Evolutionary conservation across 768 basidiomycete species (phyloP), one percentile per base, ranked within the genome.

Genomic region (Mycena albidolilacea): DNA sequence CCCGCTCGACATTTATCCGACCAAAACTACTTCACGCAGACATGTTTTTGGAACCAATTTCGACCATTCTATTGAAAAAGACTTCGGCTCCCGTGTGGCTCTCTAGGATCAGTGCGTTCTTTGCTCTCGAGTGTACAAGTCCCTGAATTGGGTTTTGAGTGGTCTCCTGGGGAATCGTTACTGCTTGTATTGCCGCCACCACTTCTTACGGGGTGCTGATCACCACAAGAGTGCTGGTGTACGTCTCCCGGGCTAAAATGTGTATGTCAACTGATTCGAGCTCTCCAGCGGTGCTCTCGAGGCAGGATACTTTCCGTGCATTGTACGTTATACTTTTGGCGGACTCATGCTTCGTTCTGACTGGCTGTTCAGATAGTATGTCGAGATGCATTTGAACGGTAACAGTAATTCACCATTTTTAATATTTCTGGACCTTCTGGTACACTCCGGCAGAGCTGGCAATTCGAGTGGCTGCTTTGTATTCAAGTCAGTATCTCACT

Each of bases 361-460:
- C 39, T 15, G 2, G 11, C 37, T 43, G 46, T 11, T 70, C 57
- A 70, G 69, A 65, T 70, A 48, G 69, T 70, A 64, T 7, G 68
- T n/a, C 48, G n/a, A 30, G 23, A 17, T 50, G 15, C 44, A 59
- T 5, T 48, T 23, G 44, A 43, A 37, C 17, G 44, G 15, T 43
- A 5, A 46, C 10, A 7, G n/a, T 35, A 41, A 7, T 55, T 55
- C 19, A 39, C 9, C 58, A 59, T 54, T 50, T 57, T 7, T 17
- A 70, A 50, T 78, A 78, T 41, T 77, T 75, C 52, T 68, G 75
- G 63, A 69, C 77, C 3, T 78, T 78, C 62, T 78, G 76, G 74
- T 78, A 75, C 67, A 75, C 67, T 58, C 76, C 76, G 23, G 76
- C 75, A n/a, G 77, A 78, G 44, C 72, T 78, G 0, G 74, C 77